These are phyloP conservation scores for Trypanosoma boissoni DNA, from an alignment of 208 protist genomes.

Conservation along the genomic window DNA sequence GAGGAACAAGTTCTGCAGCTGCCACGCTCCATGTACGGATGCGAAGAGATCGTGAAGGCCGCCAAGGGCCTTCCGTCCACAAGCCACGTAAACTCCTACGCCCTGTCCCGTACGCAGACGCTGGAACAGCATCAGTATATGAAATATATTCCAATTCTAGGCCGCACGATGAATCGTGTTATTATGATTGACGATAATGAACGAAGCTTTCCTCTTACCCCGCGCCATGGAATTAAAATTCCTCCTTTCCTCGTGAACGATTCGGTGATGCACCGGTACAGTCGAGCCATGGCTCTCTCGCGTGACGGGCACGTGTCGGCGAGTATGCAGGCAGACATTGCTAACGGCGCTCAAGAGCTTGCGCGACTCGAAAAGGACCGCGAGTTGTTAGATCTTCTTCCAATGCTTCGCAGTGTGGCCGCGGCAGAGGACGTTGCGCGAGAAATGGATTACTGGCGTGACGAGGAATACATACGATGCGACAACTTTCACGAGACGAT, in stretches of 20 bases:
- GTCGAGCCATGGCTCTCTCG: conserved; percentile 23
- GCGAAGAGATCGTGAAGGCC: conserved; percentile 42
- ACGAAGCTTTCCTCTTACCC: conserved; percentile 83
- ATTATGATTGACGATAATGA: conserved; percentile 89
- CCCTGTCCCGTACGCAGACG: conserved; percentile 80
- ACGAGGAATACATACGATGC: conserved; percentile 63
- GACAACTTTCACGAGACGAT: conserved; percentile 81
- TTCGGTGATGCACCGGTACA: conserved; percentile 42
- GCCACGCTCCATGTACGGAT: conserved; percentile 66
- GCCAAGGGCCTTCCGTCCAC: conserved; percentile 31
- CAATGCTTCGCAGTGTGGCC: conserved; percentile 58
- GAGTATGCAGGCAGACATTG: conserved; percentile 24
- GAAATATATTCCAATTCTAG: conserved; percentile 88
- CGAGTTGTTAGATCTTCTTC: conserved; percentile 67
- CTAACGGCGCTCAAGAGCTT: conserved; percentile 40
- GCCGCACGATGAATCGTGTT: conserved; percentile 49
- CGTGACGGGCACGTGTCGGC: conserved; percentile 22
- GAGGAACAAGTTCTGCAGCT: conserved; percentile 78
- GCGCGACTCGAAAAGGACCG: conserved; percentile 42
- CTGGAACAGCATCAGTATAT: conserved; percentile 71
- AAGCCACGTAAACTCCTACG: conserved; percentile 78
- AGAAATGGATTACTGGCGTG: conserved; percentile 82
- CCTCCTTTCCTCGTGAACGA: conserved; percentile 55
- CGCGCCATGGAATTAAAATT: conserved; percentile 76
- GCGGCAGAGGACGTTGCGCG: conserved; percentile 43